Base-by-base conservation (phyloP, 2,329 filamentous ascomycete species). In the Graphium sp. region DNA sequence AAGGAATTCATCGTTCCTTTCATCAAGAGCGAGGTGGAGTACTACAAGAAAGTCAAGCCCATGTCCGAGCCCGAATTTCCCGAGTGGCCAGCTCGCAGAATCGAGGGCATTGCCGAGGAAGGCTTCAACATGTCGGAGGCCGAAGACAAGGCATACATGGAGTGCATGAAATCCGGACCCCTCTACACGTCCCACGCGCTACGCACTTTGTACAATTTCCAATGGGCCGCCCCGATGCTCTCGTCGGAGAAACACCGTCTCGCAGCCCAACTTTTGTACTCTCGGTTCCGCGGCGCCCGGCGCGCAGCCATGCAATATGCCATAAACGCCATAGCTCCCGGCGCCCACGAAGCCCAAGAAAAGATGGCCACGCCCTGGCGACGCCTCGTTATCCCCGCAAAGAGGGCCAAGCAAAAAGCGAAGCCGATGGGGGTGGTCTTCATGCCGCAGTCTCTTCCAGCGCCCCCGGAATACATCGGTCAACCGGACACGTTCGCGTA, bases 241-340 rank as follows among this genome's bases (percentile, higher is more conserved):
- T 15, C 18, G 17, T 29, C 12, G 11, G 13, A 19, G 4, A n/a
- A n/a, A n/a, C 24, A 31, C 14, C 18, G 24, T 5, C 17, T 29
- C 5, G 15, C 30, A 7, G n/a, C 21, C 8, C 32, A 33, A 2
- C 37, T 45, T 18, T 22, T 36, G 9, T 56, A 49, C 35, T 47
- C 51, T 2, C 30, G 28, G 4, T 49, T 55, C 29, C 55, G 56
- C 8, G 60, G 58, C 2, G 48, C 47, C 30, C 48, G 52, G 23
- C 53, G 61, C 24, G 60, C 58, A 6, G 59, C 50, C 12, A 41
- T 64, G 14, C 57, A 63, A 36, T 48, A 51, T 18, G 48, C 46
- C 12, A 45, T 64, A 18, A 49, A 50, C 22, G 34, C 45, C 9
- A 49, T 60, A 26, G 41, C 23, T 10, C 26, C 29, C 5, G 23